Evolutionary conservation across 371 early-diverging fungal genomes (phyloP).

Genomic region (Rhizopus microsporus): DNA sequence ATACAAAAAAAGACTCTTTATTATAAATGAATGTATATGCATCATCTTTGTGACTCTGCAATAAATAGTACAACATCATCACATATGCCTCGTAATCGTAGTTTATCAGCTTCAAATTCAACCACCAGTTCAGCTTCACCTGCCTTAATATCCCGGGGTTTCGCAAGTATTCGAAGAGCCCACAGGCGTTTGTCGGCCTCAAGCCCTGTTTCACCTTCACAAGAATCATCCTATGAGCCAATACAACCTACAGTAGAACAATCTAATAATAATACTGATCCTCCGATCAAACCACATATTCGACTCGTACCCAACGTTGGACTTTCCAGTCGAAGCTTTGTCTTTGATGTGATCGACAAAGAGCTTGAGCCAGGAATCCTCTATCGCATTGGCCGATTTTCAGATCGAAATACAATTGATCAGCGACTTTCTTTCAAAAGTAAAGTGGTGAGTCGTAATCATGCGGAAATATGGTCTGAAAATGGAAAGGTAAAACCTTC

Average conservation of each 20-base stretch:
- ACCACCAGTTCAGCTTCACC: slow-evolving; percentile 20
- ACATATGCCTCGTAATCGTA: slow-evolving; percentile 37
- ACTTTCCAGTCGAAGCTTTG: slow-evolving; percentile 65
- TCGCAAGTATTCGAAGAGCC: slow-evolving; percentile 36
- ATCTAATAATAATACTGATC: not conserved
- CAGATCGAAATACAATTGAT: slow-evolving; percentile 63
- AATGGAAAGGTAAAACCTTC: slow-evolving; percentile 64
- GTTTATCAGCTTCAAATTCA: slow-evolving; percentile 29
- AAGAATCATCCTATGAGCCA: not conserved
- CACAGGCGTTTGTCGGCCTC: slow-evolving; percentile 29
- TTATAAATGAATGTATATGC: not conserved
- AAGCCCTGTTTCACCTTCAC: slow-evolving; percentile 17
- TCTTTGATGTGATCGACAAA: slow-evolving; percentile 83
- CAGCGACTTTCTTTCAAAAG: slow-evolving; percentile 86
- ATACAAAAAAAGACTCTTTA: not conserved
- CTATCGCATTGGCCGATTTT: slow-evolving; percentile 80
- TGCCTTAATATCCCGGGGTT: slow-evolving; percentile 36
- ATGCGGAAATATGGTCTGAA: slow-evolving; percentile 90
- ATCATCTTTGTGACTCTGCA: not conserved
- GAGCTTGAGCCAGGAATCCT: slow-evolving; percentile 67
- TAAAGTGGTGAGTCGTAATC: slow-evolving; percentile 92
- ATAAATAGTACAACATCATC: not conserved
- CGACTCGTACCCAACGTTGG: slow-evolving; percentile 79
- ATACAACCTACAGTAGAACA: not conserved
- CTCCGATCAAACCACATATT: slow-evolving; percentile 50